Evolutionary conservation across 2,329 filamentous ascomycete genomes (phyloP), one percentile per base, ranked within the genome.

Genomic region (Monascus ruber): DNA sequence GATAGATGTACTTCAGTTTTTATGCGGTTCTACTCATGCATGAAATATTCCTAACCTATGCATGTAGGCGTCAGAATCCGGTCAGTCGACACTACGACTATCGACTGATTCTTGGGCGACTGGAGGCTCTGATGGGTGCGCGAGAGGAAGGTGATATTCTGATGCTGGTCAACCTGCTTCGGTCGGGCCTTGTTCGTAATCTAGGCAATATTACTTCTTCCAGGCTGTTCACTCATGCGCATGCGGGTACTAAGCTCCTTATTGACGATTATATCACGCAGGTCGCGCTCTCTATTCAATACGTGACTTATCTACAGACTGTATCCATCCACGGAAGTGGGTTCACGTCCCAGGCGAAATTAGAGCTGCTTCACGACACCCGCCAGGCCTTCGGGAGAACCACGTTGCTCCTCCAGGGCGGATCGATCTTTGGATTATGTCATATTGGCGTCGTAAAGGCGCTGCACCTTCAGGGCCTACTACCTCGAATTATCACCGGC

Each of bases 401-500:
- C 40, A 87, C 84, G 1, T 71, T 95, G 24, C 82, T 95, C 4
- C 64, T 95, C 1, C 87, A 95, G 58, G 88, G 88, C 35, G 88
- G 89, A 9, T 84, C 86, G 33, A 89, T 94, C 42, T 94, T 95
- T 53, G 88, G 88, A 2, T 66, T 94, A 6, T 94, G 85, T 52
- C 89, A 95, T 60, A 62, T 95, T 4, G 88, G 88, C 5, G 86
- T 95, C 5, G 84, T 94, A 31, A 94, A 89, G 56, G 87, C 87
- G 2, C 67, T 95, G 32, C 85, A 88, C 61, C 65, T 87, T 29
- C 76, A 83, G 26, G 85, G 85, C 0, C 65, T 95, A 10, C 69
- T 95, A 34, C 89, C 91, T 4, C 77, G 86, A 33, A 94, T 95
- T 51, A 88, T 96, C 50, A 86, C 86, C 0, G 89, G 89, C 6